Evolutionary conservation across 768 basidiomycete genomes (phyloP), one percentile per base, ranked within the genome.

Genomic region (Rhodotorula paludigena): DNA sequence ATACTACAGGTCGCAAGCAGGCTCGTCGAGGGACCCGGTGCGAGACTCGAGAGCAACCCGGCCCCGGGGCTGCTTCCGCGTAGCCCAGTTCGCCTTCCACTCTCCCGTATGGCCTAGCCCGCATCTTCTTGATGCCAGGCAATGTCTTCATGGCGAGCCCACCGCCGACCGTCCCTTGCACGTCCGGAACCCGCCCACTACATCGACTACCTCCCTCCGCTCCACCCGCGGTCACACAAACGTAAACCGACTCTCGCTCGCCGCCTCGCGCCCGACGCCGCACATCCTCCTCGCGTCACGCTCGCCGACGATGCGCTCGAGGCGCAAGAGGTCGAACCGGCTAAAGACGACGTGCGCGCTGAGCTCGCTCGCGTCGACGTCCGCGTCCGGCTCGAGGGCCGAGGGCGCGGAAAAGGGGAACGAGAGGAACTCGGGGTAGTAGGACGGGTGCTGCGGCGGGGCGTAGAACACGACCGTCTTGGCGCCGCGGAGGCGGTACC

Each of bases 381-480:
- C 90, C 23, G 89, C 85, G 59, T 90, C 90, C 45, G 33, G 30
- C 18, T 21, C 51, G 39, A 21, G 39, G 2, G 52, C 30, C 32
- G 75, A 66, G 2, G 75, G 74, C 7, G 71, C 61, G n/a, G 77
- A 56, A 84, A 97, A 98, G 0, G 94, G 93, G 76, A 86, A 93
- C 20, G 87, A 86, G 57, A 97, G 77, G 68, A 91, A 83, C 77
- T 98, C 96, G 0, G 89, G 85, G 78, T 94, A 97, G 80, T 92
- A 98, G 74, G 88, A 85, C 1, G 91, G 84, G 77, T 97, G 90
- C 60, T 90, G 86, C 0, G 96, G 96, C 41, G 89, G 89, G 0
- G 85, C 88, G 76, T 97, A 99, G 81, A 97, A 98, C 49, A 98
- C 82, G 73, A 96, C 78, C 74, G 96, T 98, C 57, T 89, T 87